Percentiles rank a stretch among this genome's conserved stretches.
Conservation (phyloP, 768 basidiomycete genomes). For the Pleurotus giganteus region DNA sequence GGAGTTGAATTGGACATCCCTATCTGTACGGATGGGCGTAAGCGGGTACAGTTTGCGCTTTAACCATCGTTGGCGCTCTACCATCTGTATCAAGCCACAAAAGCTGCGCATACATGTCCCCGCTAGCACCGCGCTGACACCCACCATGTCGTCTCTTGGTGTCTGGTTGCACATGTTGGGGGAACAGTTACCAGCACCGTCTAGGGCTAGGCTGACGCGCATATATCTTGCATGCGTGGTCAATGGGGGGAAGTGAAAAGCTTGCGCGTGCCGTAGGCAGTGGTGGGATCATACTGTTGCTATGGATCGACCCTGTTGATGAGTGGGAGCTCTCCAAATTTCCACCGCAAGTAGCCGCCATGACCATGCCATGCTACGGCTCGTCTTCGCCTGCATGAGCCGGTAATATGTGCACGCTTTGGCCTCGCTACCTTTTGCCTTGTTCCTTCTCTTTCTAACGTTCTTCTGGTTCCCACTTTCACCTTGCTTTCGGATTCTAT, state of each 20-base stretch:
- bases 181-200: neutral
- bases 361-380: neutral
- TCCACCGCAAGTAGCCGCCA: neutral
- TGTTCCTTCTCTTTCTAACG: conserved; percentile 9
- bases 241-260: too few species aligned
- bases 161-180: neutral
- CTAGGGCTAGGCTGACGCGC: too few species aligned
- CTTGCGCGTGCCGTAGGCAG: neutral
- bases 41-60: neutral
- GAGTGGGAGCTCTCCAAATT: neutral
- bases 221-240: too few species aligned
- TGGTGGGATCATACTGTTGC: neutral
- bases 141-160: neutral
- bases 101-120: neutral
- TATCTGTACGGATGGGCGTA: neutral
- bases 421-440: neutral
- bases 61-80: neutral
- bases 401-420: neutral
- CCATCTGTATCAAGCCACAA: neutral
- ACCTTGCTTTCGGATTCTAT: neutral
- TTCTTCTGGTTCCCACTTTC: neutral
- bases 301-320: neutral
- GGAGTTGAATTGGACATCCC: neutral
- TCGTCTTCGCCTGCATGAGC: neutral
- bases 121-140: neutral